These are phyloP conservation scores for Penicillium oxalicum DNA, from an alignment of 2,329 filamentous ascomycete genomes.

Conservation along the genomic window DNA sequence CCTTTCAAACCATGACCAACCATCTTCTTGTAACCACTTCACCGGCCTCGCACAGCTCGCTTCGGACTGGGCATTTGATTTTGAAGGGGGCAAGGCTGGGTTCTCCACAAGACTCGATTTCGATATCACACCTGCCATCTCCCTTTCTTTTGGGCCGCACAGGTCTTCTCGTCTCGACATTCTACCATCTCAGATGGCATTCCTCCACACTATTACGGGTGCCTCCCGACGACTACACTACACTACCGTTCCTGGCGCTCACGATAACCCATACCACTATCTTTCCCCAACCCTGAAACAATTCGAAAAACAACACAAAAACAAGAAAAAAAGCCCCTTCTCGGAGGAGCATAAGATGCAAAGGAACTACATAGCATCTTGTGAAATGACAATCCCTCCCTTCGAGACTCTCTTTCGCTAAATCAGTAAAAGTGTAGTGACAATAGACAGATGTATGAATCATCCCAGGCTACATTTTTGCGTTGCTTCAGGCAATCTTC, in stretches of 20 bases:
- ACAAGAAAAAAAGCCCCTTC: slow-evolving; percentile 12
- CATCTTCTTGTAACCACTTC: no score
- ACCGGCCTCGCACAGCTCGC: background rate
- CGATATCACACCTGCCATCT: background rate
- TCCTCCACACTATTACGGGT: background rate
- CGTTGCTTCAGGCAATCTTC: no score
- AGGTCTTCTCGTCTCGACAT: slow-evolving; percentile 3
- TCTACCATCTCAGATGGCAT: slow-evolving; percentile 2
- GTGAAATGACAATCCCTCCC: slow-evolving; percentile 27
- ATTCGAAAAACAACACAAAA: slow-evolving; percentile 9
- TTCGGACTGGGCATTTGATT: background rate
- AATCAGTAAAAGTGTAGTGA: background rate
- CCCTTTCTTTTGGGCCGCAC: background rate
- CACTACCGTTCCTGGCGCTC: background rate
- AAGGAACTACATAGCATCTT: slow-evolving; percentile 19
- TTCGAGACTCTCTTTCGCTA: slow-evolving; percentile 8
- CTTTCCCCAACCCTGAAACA: slow-evolving; percentile 5
- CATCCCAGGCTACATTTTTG: no score
- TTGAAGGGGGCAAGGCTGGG: background rate
- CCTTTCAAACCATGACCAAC: no score
- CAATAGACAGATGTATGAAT: no score
- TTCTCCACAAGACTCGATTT: background rate
- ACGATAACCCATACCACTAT: background rate
- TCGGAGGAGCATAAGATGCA: slow-evolving; percentile 24
- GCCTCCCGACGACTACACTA: background rate